A percentile compares a stretch with the other conserved stretches of the same genome.
Evolutionary conservation across 78 protist species (phyloP).

Genomic region (Polysphondylium violaceum): DNA sequence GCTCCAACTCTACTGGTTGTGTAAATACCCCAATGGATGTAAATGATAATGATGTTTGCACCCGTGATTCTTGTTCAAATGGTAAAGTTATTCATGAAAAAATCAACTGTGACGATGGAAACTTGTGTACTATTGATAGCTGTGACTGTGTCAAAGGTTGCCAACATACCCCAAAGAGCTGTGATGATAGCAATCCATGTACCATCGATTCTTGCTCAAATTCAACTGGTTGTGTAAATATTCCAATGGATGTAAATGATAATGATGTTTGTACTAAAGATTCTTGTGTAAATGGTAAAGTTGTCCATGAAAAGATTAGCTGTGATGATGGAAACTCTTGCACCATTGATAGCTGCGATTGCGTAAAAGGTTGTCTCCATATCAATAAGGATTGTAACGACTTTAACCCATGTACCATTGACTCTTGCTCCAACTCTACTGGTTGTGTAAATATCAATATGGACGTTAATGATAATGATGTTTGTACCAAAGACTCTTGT

Average conservation of each 20-base stretch:
- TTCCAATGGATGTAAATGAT: constrained; percentile 21
- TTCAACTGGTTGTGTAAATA: constrained; percentile 37
- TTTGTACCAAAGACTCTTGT: constrained; percentile 44
- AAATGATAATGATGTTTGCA: constrained; percentile 9
- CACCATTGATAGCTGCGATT: constrained; percentile 9
- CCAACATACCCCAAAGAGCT: constrained; percentile 6
- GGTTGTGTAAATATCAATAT: constrained; percentile 23
- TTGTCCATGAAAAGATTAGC: too few relatives aligned
- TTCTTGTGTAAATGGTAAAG: not conserved
- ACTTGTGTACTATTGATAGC: constrained; percentile 34
- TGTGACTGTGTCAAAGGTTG: too few relatives aligned
- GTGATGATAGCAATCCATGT: constrained; percentile 26
- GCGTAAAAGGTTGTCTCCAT: not conserved
- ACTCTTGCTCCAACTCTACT: constrained; percentile 20
- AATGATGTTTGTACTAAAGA: constrained; percentile 17
- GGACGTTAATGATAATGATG: constrained; percentile 5
- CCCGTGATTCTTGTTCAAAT: too few relatives aligned
- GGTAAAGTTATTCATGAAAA: too few relatives aligned
- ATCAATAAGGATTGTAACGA: constrained; percentile 71
- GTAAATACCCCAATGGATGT: too few relatives aligned
- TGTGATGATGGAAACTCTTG: constrained; percentile 12
- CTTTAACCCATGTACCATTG: constrained; percentile 49
- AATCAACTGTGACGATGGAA: constrained; percentile 59
- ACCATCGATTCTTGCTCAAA: constrained; percentile 25
- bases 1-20: not conserved